Percentiles rank a stretch among this genome's conserved stretches.
These are phyloP conservation scores for Hymenoscyphus occultus DNA, from an alignment of 2,329 filamentous ascomycete genomes.

Conservation along the genomic window DNA sequence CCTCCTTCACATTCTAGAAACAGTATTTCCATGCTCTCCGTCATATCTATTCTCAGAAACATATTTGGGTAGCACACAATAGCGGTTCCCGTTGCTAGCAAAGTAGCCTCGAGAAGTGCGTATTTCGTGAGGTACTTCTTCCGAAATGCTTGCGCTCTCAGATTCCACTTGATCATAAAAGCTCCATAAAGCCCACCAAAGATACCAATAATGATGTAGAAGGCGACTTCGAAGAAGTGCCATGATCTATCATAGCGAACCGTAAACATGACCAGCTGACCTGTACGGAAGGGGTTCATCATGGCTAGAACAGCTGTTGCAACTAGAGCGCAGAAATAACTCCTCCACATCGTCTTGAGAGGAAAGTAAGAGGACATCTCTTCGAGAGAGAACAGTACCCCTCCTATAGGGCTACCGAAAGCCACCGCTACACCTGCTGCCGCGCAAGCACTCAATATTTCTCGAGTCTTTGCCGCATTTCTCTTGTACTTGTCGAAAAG, in stretches of 20 bases:
- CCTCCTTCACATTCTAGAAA: constrained; percentile 90
- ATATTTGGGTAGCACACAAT: constrained; percentile 96
- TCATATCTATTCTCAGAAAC: constrained; percentile 96
- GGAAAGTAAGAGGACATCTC: constrained; percentile 98
- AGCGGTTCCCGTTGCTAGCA: constrained; percentile 79
- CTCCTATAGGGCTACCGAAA: constrained; percentile 95
- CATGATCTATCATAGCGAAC: constrained; percentile 92
- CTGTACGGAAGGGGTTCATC: constrained; percentile 97
- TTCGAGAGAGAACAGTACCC: constrained; percentile 93
- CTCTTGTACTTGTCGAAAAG: constrained; percentile 89
- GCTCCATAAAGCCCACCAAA: constrained; percentile 95
- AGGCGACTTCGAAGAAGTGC: constrained; percentile 96
- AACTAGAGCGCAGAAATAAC: constrained; percentile 95
- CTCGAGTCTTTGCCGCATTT: constrained; percentile 90
- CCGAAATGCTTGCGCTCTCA: constrained; percentile 84
- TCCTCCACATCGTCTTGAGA: constrained; percentile 95
- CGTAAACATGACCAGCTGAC: constrained; percentile 98
- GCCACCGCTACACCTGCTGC: constrained; percentile 94
- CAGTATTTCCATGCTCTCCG: constrained; percentile 97
- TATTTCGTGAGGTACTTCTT: constrained; percentile 87
- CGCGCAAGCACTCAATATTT: constrained; percentile 91
- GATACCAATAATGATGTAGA: constrained; percentile 86
- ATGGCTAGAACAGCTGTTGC: constrained; percentile 88
- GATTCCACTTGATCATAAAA: constrained; percentile 97
- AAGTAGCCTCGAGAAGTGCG: constrained; percentile 79